Evolutionary conservation across 805 yeast genomes (phyloP).

Genomic region (Pichia paraexigua): DNA sequence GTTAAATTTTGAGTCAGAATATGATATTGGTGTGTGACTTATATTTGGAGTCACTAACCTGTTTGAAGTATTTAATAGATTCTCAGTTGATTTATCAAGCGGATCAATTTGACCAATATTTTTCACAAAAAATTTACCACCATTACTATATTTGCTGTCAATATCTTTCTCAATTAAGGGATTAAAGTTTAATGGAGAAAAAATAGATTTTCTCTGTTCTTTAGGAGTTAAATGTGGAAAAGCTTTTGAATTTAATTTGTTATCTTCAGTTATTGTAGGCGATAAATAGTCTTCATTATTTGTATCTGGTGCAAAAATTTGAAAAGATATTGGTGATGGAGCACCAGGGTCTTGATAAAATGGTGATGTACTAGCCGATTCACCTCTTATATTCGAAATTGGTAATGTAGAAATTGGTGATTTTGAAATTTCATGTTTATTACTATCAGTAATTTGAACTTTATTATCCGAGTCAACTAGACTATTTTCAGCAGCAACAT

Average conservation of each 20-base stretch:
- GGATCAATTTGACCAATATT: slow-evolving; percentile 1
- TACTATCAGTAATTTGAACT: background rate
- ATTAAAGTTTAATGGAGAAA: slow-evolving; percentile 76
- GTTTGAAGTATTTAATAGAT: background rate
- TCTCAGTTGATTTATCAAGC: background rate
- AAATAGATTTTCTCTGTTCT: slow-evolving; percentile 46
- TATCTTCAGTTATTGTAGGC: slow-evolving; percentile 7
- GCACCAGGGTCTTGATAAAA: slow-evolving; percentile 78
- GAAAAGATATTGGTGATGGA: slow-evolving; percentile 58
- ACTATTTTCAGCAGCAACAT: background rate
- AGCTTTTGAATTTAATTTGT: background rate
- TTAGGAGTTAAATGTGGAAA: slow-evolving; percentile 27
- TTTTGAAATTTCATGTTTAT: background rate
- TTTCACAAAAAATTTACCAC: slow-evolving; percentile 78
- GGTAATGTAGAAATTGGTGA: background rate
- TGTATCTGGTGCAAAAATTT: slow-evolving; percentile 31
- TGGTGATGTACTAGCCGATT: slow-evolving; percentile 37
- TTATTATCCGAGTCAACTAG: background rate
- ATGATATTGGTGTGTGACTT: background rate
- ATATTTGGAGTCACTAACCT: background rate
- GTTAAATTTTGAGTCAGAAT: background rate
- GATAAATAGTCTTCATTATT: background rate
- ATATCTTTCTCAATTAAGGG: slow-evolving; percentile 69
- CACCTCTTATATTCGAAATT: background rate
- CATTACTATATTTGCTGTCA: slow-evolving; percentile 79